A percentile compares a stretch with the other conserved stretches of the same genome.
Conservation (phyloP, 345 rosid genomes). For the Eucalyptus lansdowneana region DNA sequence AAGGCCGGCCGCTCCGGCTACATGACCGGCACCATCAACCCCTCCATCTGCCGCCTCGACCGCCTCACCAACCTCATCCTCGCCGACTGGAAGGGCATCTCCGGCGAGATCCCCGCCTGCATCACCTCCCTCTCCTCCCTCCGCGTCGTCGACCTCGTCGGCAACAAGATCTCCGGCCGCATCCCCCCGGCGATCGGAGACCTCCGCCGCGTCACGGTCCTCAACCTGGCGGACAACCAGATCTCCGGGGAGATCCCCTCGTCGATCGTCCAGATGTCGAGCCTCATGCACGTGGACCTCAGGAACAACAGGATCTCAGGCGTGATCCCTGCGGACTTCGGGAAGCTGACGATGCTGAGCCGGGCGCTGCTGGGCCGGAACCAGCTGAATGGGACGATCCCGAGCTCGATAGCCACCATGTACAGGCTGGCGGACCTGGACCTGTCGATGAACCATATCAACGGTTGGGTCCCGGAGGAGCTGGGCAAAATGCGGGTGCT, state of each 20-base stretch:
- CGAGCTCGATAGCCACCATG: slow-evolving; percentile 45
- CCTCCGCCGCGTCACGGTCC: slow-evolving; percentile 40
- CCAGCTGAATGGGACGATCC: slow-evolving; percentile 64
- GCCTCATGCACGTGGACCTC: slow-evolving; percentile 64
- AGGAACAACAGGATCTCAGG: slow-evolving; percentile 60
- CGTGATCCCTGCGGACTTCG: slow-evolving; percentile 49
- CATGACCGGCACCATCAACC: slow-evolving; percentile 81
- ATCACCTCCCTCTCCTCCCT: slow-evolving; percentile 45
- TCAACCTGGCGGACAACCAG: slow-evolving; percentile 74
- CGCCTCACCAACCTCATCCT: slow-evolving; percentile 42
- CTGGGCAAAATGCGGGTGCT: slow-evolving; percentile 81
- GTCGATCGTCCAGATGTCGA: slow-evolving; percentile 44
- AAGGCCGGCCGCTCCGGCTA: slow-evolving; percentile 63
- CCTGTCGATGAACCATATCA: slow-evolving; percentile 51
- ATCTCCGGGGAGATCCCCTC: slow-evolving; percentile 56
- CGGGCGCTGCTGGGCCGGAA: slow-evolving; percentile 62
- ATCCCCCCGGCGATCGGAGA: slow-evolving; percentile 61
- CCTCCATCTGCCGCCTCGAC: slow-evolving; percentile 63
- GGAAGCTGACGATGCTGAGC: slow-evolving; percentile 66
- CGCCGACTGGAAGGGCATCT: slow-evolving; percentile 87
- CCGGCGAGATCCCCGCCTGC: slow-evolving; percentile 65
- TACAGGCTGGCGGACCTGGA: slow-evolving; percentile 76
- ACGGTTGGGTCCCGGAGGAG: slow-evolving; percentile 44
- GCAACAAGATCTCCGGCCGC: slow-evolving; percentile 56
- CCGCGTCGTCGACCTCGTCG: slow-evolving; percentile 69